phyloP scores from a whole-genome alignment of 768 basidiomycete genomes.

The Boletus bicolor region DNA sequence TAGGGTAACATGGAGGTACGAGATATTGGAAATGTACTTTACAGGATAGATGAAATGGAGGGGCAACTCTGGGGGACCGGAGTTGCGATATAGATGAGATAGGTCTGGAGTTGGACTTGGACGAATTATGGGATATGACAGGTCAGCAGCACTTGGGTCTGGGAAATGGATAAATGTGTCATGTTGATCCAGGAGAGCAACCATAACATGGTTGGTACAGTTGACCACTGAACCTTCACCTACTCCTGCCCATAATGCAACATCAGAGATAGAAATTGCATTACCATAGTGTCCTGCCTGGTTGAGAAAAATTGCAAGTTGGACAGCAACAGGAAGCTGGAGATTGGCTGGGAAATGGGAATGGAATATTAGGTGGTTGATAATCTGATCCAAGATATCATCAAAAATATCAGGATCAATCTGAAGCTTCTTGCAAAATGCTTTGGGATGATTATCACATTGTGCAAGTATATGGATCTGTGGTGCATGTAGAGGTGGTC shows the following conservation, averaged over 20 bases:
- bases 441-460: background rate
- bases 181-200: too few species aligned
- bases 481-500: background rate
- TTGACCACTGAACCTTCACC: too few species aligned
- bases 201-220: too few species aligned
- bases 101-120: too few species aligned
- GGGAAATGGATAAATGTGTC: too few species aligned
- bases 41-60: too few species aligned
- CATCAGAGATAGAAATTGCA: background rate
- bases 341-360: background rate
- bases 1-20: too few species aligned
- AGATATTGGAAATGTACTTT: too few species aligned
- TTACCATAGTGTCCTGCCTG: conserved; percentile 4
- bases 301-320: conserved; percentile 5
- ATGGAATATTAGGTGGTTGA: background rate
- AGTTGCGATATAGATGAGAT: too few species aligned
- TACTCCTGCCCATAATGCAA: too few species aligned
- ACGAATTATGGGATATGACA: too few species aligned
- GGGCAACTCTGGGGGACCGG: too few species aligned
- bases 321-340: conserved; percentile 3
- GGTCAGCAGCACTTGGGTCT: background rate
- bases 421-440: background rate
- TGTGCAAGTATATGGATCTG: background rate
- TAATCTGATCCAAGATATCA: background rate
- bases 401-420: background rate